Evolutionary conservation across 345 rosid genomes (phyloP).

Genomic region (Pistacia atlantica): DNA sequence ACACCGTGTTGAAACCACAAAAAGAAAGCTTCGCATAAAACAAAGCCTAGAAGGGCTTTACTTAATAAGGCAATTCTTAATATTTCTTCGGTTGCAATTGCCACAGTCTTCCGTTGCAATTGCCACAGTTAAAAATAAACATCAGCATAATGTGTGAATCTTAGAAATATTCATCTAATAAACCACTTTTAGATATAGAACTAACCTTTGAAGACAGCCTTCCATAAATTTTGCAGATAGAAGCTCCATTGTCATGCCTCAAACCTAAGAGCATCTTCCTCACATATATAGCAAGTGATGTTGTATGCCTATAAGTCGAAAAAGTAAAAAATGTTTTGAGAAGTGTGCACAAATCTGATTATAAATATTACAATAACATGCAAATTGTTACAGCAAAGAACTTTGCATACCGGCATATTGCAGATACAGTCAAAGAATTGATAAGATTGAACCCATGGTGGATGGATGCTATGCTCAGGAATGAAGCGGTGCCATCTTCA

Average conservation of each 20-base stretch:
- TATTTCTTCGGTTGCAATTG: background rate
- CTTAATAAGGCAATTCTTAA: background rate
- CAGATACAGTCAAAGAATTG: slow-evolving; percentile 66
- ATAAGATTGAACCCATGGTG: slow-evolving; percentile 78
- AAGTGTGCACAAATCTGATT: background rate
- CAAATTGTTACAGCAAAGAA: background rate
- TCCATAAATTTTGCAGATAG: slow-evolving; percentile 70
- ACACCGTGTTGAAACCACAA: background rate
- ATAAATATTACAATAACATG: background rate
- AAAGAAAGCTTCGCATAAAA: background rate
- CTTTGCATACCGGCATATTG: slow-evolving; percentile 60
- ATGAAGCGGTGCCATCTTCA: slow-evolving; percentile 91
- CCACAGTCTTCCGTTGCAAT: background rate
- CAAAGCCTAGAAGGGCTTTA: background rate
- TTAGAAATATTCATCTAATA: background rate
- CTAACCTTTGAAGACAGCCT: slow-evolving; percentile 52
- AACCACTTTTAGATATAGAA: slow-evolving; percentile 4
- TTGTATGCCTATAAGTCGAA: slow-evolving; percentile 58
- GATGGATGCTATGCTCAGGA: slow-evolving; percentile 84
- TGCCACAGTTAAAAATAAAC: background rate
- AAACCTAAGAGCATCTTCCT: slow-evolving; percentile 65
- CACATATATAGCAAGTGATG: slow-evolving; percentile 63
- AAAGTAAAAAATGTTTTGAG: background rate
- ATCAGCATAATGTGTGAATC: background rate
- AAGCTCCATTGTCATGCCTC: slow-evolving; percentile 65